phyloP scores from a whole-genome alignment of 1,139 yeast genomes.

The Meyerozyma smithsonii region DNA sequence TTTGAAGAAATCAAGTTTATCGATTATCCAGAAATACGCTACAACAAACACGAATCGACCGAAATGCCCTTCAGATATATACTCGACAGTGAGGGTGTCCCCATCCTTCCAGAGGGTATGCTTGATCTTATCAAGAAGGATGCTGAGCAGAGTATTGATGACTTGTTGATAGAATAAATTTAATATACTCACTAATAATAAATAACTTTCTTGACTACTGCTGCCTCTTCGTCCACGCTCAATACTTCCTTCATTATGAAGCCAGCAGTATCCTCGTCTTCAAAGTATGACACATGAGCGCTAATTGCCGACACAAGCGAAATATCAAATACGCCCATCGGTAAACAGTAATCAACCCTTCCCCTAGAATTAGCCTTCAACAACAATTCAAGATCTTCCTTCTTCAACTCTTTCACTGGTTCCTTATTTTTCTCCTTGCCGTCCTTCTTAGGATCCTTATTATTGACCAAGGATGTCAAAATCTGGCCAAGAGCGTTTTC shows the following conservation, averaged over 20 bases:
- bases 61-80: slow-evolving; percentile 98
- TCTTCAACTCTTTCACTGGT: slow-evolving; percentile 19
- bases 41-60: slow-evolving; percentile 82
- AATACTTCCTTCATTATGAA: slow-evolving; percentile 60
- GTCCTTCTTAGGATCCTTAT: slow-evolving; percentile 14
- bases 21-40: slow-evolving; percentile 91
- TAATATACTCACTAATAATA: slow-evolving; percentile 13
- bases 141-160: slow-evolving; percentile 72
- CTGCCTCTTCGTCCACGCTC: slow-evolving; percentile 16
- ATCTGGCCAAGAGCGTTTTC: slow-evolving; percentile 42
- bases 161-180: slow-evolving; percentile 33
- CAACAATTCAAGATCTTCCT: slow-evolving; percentile 30
- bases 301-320: slow-evolving; percentile 75
- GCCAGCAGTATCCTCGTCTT: slow-evolving; percentile 79
- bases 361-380: slow-evolving; percentile 58
- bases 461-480: slow-evolving; percentile 27
- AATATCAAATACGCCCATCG: slow-evolving; percentile 76
- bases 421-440: slow-evolving; percentile 14
- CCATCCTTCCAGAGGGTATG: slow-evolving; percentile 92
- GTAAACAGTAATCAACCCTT: slow-evolving; percentile 75
- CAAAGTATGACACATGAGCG: slow-evolving; percentile 86
- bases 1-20: slow-evolving; percentile 77
- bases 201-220: slow-evolving; percentile 21
- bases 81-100: slow-evolving; percentile 54
- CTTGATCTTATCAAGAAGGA: slow-evolving; percentile 78